A percentile compares a stretch with the other conserved stretches of the same genome.
Evolutionary conservation across 2,329 filamentous ascomycete species (phyloP).

Genomic region (Tolypocladium tundrense): DNA sequence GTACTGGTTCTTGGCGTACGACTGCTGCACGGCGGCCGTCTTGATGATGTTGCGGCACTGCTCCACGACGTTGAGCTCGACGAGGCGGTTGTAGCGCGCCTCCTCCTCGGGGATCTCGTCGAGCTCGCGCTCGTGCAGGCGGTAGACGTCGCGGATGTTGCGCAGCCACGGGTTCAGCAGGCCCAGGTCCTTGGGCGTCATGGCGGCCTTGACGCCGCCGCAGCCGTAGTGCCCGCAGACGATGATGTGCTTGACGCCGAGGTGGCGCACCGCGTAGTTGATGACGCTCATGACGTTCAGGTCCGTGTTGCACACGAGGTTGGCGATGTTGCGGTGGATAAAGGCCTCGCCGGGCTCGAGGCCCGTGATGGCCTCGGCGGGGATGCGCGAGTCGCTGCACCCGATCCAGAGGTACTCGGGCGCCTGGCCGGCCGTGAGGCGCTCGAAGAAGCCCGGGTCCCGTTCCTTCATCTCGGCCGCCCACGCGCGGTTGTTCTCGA

Average conservation of each 20-base stretch:
- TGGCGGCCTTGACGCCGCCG: constrained; percentile 65
- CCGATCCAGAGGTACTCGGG: constrained; percentile 81
- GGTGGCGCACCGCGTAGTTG: constrained; percentile 73
- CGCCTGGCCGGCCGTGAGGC: constrained; percentile 52
- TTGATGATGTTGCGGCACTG: constrained; percentile 71
- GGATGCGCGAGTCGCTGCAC: constrained; percentile 82
- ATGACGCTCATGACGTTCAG: constrained; percentile 74
- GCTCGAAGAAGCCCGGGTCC: constrained; percentile 56
- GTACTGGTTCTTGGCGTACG: constrained; percentile 50
- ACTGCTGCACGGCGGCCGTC: constrained; percentile 70
- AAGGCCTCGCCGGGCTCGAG: constrained; percentile 85
- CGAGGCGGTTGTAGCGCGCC: constrained; percentile 58
- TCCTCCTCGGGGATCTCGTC: constrained; percentile 49
- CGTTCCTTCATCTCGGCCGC: constrained; percentile 44
- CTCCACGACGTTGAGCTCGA: constrained; percentile 74
- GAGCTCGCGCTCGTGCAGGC: constrained; percentile 60
- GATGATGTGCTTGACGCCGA: constrained; percentile 73
- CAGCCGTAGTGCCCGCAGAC: constrained; percentile 74
- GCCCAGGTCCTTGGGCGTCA: constrained; percentile 60
- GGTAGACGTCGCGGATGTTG: constrained; percentile 66
- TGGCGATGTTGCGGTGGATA: constrained; percentile 91
- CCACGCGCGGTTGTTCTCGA: constrained; percentile 60
- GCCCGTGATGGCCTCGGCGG: constrained; percentile 79
- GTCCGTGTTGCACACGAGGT: constrained; percentile 71
- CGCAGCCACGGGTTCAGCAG: constrained; percentile 65